A percentile compares a stretch with the other conserved stretches of the same genome.
Evolutionary conservation across 1,284 basidiomycete genomes (phyloP).

Genomic region (Melampsora larici-populina): DNA sequence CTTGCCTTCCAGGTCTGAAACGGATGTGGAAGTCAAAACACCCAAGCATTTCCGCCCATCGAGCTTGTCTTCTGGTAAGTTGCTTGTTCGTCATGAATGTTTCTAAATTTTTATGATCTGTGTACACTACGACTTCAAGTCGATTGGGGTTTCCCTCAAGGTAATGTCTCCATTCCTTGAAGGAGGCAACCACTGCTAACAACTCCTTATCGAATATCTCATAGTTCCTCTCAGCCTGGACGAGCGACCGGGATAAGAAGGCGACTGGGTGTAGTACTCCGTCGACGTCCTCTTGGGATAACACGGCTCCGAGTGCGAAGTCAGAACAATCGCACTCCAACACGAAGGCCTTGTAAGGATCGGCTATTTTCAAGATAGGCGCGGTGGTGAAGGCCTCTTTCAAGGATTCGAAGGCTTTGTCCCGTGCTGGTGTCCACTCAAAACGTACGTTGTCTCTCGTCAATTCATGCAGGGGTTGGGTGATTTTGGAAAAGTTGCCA

Average conservation of each 20-base stretch:
- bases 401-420: not conserved
- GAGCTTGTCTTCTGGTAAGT: not conserved
- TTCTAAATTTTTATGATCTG: too few relatives aligned
- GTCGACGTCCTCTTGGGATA: not conserved
- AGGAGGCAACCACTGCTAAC: not conserved
- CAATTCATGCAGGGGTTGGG: not conserved
- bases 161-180: not conserved
- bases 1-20: not conserved
- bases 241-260: not conserved
- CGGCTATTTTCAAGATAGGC: conserved; percentile 8
- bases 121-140: too few relatives aligned
- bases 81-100: not conserved
- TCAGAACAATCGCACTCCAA: too few relatives aligned
- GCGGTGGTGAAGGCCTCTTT: not conserved
- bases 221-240: not conserved
- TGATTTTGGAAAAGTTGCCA: not conserved
- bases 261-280: conserved; percentile 2
- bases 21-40: not conserved
- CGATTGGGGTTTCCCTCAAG: not conserved
- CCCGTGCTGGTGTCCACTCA: not conserved
- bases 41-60: not conserved
- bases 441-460: not conserved
- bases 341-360: too few relatives aligned
- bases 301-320: conserved; percentile 5
- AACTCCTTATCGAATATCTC: not conserved